Base-by-base conservation (phyloP, 257 asterid species). In the Nicotiana tabacum region DNA sequence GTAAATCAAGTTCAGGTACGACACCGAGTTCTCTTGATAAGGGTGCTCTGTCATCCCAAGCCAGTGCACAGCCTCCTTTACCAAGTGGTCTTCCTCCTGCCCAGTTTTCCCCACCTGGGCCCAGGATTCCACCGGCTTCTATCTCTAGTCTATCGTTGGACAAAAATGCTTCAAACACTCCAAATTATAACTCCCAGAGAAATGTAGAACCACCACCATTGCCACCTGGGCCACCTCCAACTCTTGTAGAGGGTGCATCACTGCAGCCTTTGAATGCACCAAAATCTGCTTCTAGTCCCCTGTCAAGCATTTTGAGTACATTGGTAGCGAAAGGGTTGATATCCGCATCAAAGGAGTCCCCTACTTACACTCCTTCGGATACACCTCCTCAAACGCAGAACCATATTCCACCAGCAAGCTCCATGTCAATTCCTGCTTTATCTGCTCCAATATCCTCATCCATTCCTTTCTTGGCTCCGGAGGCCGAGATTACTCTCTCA, bases 321-420 rank as follows among this genome's bases (percentile, higher is more conserved):
- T 86, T 95, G 85, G 93, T 95, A 56, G 91, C 95, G 3, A 93
- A 90, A 90, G 98, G 98, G 74, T 86, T 95, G 86, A 95, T 95
- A 88, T 86, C 96, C 83, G 86, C 95, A 74, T 85, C 93, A 16
- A 92, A 89, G 51, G 94, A 91, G 82, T 60, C 86, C 18, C 60
- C 85, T 35, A 67, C 83, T 82, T 78, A 87, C 43, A 82, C 66
- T 68, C 79, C 90, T 21, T 77, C 87, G 27, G 82, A 82, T 74
- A 83, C 65, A 78, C 69, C 90, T 15, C 76, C 86, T 87, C 89
- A 72, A 88, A 81, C 88, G 64, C 83, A 78, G 82, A 90, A 86
- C 82, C 85, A 78, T 46, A 88, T 84, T 81, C 83, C 84, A 84
- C 78, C 82, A 85, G 82, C 86, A 29, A 87, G 82, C 68, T 56